Percentiles rank a stretch among this genome's conserved stretches.
phyloP scores from a whole-genome alignment of 2,329 filamentous ascomycete genomes.

The Fusarium chaquense region DNA sequence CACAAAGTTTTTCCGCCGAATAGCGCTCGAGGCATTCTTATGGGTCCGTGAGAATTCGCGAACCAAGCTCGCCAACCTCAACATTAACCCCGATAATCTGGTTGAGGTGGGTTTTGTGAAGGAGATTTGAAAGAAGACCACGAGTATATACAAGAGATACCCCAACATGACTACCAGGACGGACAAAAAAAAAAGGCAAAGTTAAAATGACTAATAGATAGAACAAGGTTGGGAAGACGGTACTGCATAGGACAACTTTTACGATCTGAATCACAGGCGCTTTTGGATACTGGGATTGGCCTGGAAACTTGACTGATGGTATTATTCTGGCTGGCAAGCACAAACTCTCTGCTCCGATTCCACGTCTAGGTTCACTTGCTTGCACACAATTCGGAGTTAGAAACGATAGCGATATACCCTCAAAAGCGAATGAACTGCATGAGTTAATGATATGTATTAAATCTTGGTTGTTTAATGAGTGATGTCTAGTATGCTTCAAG shows the following conservation, averaged over 20 bases:
- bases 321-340: conserved; percentile 23
- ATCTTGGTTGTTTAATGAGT: background rate
- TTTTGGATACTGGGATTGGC: conserved; percentile 11
- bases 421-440: conserved; percentile 29
- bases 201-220: background rate
- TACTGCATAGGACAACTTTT: conserved; percentile 4
- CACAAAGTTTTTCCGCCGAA: conserved; percentile 54
- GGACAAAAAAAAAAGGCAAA: background rate
- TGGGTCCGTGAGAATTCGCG: conserved; percentile 75
- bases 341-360: conserved; percentile 22
- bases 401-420: conserved; percentile 34
- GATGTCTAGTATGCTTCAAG: background rate
- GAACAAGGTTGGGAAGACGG: conserved; percentile 10
- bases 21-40: conserved; percentile 67
- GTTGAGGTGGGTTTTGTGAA: conserved; percentile 78
- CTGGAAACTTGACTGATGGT: conserved; percentile 20
- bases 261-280: conserved; percentile 22
- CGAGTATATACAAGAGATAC: conserved; percentile 25
- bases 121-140: conserved; percentile 61
- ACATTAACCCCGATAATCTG: conserved; percentile 63
- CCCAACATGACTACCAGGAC: background rate
- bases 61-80: conserved; percentile 73
- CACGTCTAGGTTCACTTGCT: conserved; percentile 24
- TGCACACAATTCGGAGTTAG: conserved; percentile 18
- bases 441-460: background rate